A percentile compares a stretch with the other conserved stretches of the same genome.
Evolutionary conservation across 1,139 yeast species (phyloP).

Genomic region (Trichomonascaceae sp.): DNA sequence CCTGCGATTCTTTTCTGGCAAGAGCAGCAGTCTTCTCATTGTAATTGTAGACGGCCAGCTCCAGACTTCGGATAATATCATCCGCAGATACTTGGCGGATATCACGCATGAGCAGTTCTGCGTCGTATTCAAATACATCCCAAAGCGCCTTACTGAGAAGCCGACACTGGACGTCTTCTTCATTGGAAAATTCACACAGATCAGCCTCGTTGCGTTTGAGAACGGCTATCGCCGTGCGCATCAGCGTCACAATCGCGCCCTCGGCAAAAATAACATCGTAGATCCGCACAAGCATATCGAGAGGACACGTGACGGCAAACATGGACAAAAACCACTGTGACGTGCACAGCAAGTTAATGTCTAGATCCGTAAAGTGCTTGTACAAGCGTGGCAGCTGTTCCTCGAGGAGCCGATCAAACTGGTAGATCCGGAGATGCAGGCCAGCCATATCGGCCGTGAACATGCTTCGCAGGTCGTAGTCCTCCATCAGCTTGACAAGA

Average conservation of each 20-base stretch:
- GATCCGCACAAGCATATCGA: constrained; percentile 36
- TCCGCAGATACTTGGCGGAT: constrained; percentile 18
- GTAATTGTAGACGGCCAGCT: background rate
- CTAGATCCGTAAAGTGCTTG: constrained; percentile 31
- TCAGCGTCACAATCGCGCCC: constrained; percentile 52
- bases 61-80: background rate
- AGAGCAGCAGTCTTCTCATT: background rate
- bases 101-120: constrained; percentile 39
- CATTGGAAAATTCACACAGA: constrained; percentile 41
- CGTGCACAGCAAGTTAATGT: constrained; percentile 24
- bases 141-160: constrained; percentile 42
- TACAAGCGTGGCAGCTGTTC: constrained; percentile 32
- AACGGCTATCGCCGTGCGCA: constrained; percentile 47
- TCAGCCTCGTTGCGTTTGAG: constrained; percentile 39
- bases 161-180: constrained; percentile 50
- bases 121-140: constrained; percentile 32
- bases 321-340: constrained; percentile 59
- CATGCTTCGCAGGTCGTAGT: constrained; percentile 46
- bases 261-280: constrained; percentile 47
- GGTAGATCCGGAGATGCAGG: constrained; percentile 39
- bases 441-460: constrained; percentile 48
- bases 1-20: background rate
- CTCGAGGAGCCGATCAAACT: constrained; percentile 37
- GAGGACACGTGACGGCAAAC: constrained; percentile 48
- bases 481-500: constrained; percentile 48